phyloP scores from a whole-genome alignment of 1,139 yeast species.

The Debaryomyces sp. region DNA sequence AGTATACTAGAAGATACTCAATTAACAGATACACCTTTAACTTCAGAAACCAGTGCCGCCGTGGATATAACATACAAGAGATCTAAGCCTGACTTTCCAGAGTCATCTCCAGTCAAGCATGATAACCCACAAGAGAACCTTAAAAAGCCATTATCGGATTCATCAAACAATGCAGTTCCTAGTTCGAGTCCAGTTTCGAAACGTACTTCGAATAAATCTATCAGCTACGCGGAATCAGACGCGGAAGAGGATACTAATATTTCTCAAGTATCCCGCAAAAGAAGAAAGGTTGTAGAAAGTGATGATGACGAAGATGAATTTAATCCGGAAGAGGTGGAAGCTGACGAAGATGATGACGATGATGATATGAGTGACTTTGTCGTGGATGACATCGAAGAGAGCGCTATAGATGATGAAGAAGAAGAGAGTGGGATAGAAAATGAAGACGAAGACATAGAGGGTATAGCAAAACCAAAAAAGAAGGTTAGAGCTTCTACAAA shows the following conservation, averaged over 20 bases:
- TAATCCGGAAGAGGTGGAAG: conserved; percentile 28
- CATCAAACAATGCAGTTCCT: not conserved
- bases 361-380: conserved; percentile 47
- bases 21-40: conserved; percentile 36
- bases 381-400: conserved; percentile 37
- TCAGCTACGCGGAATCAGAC: conserved; percentile 43
- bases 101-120: conserved; percentile 31
- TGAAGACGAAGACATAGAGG: conserved; percentile 18
- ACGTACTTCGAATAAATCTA: conserved; percentile 20
- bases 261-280: conserved; percentile 23
- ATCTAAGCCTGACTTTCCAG: conserved; percentile 15
- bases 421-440: conserved; percentile 16
- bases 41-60: conserved; percentile 34
- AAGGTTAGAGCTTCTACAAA: conserved; percentile 10
- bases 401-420: conserved; percentile 24
- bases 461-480: conserved; percentile 13
- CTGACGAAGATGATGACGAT: conserved; percentile 36
- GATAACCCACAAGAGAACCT: conserved; percentile 10
- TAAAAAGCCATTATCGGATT: conserved; percentile 3
- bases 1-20: conserved; percentile 16
- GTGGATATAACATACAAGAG: conserved; percentile 1
- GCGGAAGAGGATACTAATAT: conserved; percentile 30
- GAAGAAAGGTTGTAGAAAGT: conserved; percentile 35
- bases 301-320: conserved; percentile 47
- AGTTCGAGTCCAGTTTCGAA: conserved; percentile 20